Percentiles rank a stretch among this genome's conserved stretches.
phyloP scores from a whole-genome alignment of 1,284 basidiomycete genomes.

The Trametes polyzona region DNA sequence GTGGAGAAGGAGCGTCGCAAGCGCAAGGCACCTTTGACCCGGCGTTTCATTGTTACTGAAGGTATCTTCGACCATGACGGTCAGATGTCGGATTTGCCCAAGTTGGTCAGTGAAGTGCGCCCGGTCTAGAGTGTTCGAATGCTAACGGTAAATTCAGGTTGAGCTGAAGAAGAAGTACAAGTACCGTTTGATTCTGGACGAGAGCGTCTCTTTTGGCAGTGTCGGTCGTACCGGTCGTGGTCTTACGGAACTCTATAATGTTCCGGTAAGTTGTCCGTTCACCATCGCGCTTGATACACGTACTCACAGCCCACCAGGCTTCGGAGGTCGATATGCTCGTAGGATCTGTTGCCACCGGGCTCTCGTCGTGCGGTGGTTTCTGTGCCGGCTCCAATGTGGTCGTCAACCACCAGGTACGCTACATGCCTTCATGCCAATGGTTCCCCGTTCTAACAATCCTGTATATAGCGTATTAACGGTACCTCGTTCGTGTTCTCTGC shows the following conservation, averaged over 20 bases:
- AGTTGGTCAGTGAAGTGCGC: constrained; percentile 64
- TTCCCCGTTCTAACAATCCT: not conserved
- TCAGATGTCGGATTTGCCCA: constrained; percentile 88
- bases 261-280: constrained; percentile 63
- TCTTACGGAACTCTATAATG: constrained; percentile 91
- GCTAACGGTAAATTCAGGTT: constrained; percentile 52
- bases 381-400: constrained; percentile 89
- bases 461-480: constrained; percentile 89
- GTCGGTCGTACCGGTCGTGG: constrained; percentile 94
- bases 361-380: constrained; percentile 91
- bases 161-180: constrained; percentile 96
- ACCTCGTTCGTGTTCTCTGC: constrained; percentile 97
- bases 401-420: constrained; percentile 81
- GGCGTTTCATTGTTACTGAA: constrained; percentile 96
- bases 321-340: constrained; percentile 80
- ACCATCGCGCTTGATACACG: not conserved
- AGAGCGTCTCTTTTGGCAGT: constrained; percentile 91
- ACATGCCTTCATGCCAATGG: not conserved
- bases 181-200: constrained; percentile 94
- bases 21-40: constrained; percentile 80
- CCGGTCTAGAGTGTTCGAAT: no score
- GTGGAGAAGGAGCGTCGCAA: constrained; percentile 90
- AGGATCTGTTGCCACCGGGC: constrained; percentile 87
- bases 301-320: constrained; percentile 46
- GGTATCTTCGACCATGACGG: constrained; percentile 98